phyloP scores from a whole-genome alignment of 129 eudicot species.

The Smallanthus sonchifolius region DNA sequence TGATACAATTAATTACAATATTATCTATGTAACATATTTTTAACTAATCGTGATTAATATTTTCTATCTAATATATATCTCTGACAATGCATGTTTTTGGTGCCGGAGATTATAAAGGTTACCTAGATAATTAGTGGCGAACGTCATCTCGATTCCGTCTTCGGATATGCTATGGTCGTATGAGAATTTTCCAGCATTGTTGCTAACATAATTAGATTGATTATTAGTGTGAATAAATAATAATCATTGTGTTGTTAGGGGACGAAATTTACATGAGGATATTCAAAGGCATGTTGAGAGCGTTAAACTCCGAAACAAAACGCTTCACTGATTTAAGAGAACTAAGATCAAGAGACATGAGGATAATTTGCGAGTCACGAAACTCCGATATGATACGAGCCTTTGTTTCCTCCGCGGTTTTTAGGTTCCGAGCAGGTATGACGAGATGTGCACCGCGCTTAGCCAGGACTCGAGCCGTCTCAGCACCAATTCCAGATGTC shows the following conservation, averaged over 20 bases:
- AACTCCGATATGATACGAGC: slow-evolving; percentile 58
- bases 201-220: slow-evolving; percentile 30
- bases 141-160: slow-evolving; percentile 90
- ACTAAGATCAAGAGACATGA: slow-evolving; percentile 79
- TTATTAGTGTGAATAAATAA: too few species aligned
- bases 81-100: too few species aligned
- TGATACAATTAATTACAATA: too few species aligned
- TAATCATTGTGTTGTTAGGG: too few species aligned
- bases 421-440: slow-evolving; percentile 24
- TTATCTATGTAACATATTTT: too few species aligned
- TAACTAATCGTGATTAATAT: too few species aligned
- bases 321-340: slow-evolving; percentile 63
- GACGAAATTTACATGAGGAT: slow-evolving; percentile 55
- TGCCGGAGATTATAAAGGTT: background rate
- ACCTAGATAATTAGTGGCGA: slow-evolving; percentile 92
- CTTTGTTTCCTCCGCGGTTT: slow-evolving; percentile 28
- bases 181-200: slow-evolving; percentile 85
- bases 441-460: slow-evolving; percentile 24
- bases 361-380: slow-evolving; percentile 56
- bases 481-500: slow-evolving; percentile 90
- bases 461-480: slow-evolving; percentile 33
- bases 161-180: slow-evolving; percentile 52
- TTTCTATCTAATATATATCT: too few species aligned
- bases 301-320: slow-evolving; percentile 54
- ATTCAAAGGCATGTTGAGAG: slow-evolving; percentile 70